Evolutionary conservation across 2,329 filamentous ascomycete genomes (phyloP), one percentile per base, ranked within the genome.

Genomic region (Colletotrichum graminicola): DNA sequence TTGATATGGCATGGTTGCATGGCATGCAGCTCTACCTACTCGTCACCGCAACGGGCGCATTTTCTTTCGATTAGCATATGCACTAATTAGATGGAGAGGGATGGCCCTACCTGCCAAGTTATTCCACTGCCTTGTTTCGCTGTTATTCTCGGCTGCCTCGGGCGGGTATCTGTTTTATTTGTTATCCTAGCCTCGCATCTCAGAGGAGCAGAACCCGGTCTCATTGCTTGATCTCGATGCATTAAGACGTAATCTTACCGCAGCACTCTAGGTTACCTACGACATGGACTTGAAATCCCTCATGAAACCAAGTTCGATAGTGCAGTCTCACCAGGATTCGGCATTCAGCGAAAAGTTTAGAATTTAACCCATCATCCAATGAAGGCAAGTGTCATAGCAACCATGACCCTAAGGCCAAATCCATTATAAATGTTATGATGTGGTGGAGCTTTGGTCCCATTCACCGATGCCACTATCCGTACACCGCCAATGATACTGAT

Each of bases 161-260:
- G 49, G 69, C 65, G 60, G 45, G 59, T 43, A 32, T 51, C 41
- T 57, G 14, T 45, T 16, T 43, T 49, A 41, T 8, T 23, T n/a
- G n/a, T 23, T 10, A 21, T 32, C 52, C 62, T 34, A 26, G 32
- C 49, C 49, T 52, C 39, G 14, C 51, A 12, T 12, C n/a, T 10
- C 45, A 36, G 45, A 26, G n/a, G 34, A 26, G 18, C 51, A 34
- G 47, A 54, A 66, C 54, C 62, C 29, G 41, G 57, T 34, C 51
- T 67, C 32, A n/a, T 60, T 64, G 69, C 54, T 47, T 29, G 65
- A 64, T 59, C 39, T 39, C 59, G 68, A 63, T 64, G 69, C 69
- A 72, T 69, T 69, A 72, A 72, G 65, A 72, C 69, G 69, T 72
- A 72, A 72, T 72, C 69, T 72, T 64, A 72, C 45, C 45, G 59